phyloP scores from a whole-genome alignment of 2,329 filamentous ascomycete species.

The Neocatenulostroma microsporum region DNA sequence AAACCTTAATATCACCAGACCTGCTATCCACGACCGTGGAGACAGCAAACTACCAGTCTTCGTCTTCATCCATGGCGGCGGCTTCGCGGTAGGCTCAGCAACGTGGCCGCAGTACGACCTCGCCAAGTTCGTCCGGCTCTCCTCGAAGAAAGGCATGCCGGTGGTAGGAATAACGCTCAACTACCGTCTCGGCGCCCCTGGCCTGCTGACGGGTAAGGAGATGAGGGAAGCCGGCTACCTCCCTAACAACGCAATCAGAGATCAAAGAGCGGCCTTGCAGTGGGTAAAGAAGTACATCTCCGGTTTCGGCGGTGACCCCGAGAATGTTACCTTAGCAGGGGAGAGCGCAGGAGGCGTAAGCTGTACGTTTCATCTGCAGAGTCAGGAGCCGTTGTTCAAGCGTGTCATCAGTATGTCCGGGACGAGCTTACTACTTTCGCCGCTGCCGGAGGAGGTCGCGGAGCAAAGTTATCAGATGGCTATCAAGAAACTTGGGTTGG shows the following conservation, averaged over 20 bases:
- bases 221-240: conserved; percentile 24
- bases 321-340: conserved; percentile 36
- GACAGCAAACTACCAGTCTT: conserved; percentile 41
- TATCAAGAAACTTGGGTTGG: conserved; percentile 34
- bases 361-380: conserved; percentile 24
- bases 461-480: conserved; percentile 38
- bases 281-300: conserved; percentile 33
- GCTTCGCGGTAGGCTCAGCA: conserved; percentile 42
- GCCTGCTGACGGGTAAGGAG: conserved; percentile 30
- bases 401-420: conserved; percentile 38
- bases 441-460: conserved; percentile 32
- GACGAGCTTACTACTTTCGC: conserved; percentile 34
- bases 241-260: conserved; percentile 19
- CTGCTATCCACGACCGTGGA: conserved; percentile 13
- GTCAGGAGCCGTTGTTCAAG: conserved; percentile 34
- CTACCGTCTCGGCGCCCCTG: conserved; percentile 41
- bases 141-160: conserved; percentile 36
- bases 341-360: conserved; percentile 44
- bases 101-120: conserved; percentile 39
- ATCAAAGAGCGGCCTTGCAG: conserved; percentile 30
- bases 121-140: conserved; percentile 41
- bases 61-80: conserved; percentile 49
- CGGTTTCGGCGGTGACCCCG: conserved; percentile 33
- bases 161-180: conserved; percentile 25
- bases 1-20: conserved; percentile 47